phyloP scores from a whole-genome alignment of 371 early-diverging fungal genomes.

The Mucor velutinosus region DNA sequence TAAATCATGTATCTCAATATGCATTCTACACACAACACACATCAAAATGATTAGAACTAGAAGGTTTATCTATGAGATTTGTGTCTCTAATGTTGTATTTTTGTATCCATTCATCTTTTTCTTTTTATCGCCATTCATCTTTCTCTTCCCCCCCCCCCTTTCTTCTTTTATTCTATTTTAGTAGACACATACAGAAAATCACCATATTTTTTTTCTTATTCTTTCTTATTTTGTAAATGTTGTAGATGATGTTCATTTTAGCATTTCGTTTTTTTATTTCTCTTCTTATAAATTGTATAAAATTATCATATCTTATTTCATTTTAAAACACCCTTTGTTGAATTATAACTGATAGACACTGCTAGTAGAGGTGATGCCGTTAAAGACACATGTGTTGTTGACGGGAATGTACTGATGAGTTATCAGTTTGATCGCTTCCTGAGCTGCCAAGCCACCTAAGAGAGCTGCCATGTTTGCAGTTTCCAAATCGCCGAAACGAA shows the following conservation, averaged over 20 bases:
- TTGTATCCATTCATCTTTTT: not conserved
- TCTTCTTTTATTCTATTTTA: not conserved
- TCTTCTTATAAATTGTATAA: not conserved
- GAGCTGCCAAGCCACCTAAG: conserved; percentile 93
- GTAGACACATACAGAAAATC: conserved; percentile 1
- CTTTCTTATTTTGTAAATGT: not conserved
- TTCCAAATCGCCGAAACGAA: conserved; percentile 77
- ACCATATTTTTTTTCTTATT: conserved; percentile 4
- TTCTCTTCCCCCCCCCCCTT: not conserved
- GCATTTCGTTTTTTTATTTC: not conserved
- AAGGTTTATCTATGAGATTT: not conserved
- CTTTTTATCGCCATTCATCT: not conserved
- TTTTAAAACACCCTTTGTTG: not conserved
- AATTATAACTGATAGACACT: conserved; percentile 40
- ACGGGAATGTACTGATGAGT: conserved; percentile 92
- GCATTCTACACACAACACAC: not conserved
- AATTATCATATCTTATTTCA: not conserved
- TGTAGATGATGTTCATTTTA: not conserved
- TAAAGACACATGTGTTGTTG: conserved; percentile 82
- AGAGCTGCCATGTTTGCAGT: conserved; percentile 85
- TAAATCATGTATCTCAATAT: not conserved
- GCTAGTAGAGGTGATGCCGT: conserved; percentile 72
- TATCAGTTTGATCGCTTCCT: conserved; percentile 93
- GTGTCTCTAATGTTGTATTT: conserved; percentile 1
- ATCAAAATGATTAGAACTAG: not conserved